These are phyloP conservation scores for Cryptococcus deneoformans DNA, from an alignment of 1,284 basidiomycete species.

Conservation along the genomic window DNA sequence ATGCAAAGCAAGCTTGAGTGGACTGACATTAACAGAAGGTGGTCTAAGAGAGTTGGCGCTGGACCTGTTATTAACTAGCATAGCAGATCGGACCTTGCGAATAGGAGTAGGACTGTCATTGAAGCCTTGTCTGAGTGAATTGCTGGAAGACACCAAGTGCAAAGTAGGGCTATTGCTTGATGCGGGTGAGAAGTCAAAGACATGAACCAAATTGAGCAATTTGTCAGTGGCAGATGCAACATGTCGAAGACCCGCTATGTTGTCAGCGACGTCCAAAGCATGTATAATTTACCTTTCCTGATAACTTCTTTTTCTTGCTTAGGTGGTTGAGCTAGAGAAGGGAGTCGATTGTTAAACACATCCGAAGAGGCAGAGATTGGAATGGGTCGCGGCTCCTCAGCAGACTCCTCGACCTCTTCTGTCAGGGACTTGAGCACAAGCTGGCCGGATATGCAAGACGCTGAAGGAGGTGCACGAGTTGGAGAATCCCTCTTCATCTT, in stretches of 20 bases:
- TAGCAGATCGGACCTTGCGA: conserved; percentile 23
- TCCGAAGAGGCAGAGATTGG: neutral
- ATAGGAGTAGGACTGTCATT: conserved; percentile 32
- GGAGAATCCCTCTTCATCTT: conserved; percentile 12
- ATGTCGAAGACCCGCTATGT: conserved; percentile 19
- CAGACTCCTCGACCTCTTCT: conserved; percentile 25
- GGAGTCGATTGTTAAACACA: neutral
- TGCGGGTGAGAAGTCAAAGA: conserved; percentile 26
- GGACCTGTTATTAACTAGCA: conserved; percentile 16
- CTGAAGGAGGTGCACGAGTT: conserved; percentile 2
- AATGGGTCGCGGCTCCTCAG: neutral
- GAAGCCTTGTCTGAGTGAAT: conserved; percentile 17
- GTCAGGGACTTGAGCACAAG: conserved; percentile 16
- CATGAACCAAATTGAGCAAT: conserved; percentile 26
- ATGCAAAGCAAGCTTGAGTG: conserved; percentile 34
- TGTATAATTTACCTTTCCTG: neutral
- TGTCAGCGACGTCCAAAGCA: conserved; percentile 1
- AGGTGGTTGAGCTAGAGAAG: too few species aligned
- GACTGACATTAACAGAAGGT: conserved; percentile 15
- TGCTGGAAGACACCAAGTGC: conserved; percentile 15
- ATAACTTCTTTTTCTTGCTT: neutral
- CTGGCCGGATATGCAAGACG: conserved; percentile 5
- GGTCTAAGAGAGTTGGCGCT: conserved; percentile 22
- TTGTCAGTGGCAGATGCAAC: conserved; percentile 37
- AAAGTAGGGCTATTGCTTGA: conserved; percentile 11